phyloP scores from a whole-genome alignment of 768 basidiomycete species.

The Rhizopogon roseolus region DNA sequence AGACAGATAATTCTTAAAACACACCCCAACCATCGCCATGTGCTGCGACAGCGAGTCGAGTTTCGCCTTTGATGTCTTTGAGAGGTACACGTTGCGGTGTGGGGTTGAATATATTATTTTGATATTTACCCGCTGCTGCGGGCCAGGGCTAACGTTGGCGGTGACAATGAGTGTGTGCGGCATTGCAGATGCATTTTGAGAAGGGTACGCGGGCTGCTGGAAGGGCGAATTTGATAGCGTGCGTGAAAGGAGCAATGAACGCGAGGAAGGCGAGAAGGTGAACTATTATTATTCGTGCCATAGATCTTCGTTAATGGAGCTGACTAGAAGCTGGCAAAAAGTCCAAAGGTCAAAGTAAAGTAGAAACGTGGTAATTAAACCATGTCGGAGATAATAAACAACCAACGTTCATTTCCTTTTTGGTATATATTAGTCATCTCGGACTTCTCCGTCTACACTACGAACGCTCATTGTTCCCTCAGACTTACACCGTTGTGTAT shows the following conservation, averaged over 20 bases:
- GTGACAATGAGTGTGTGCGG: slow-evolving; percentile 91
- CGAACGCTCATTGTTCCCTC: too few relatives aligned
- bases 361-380: background rate
- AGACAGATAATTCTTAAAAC: slow-evolving; percentile 80
- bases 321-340: too few relatives aligned
- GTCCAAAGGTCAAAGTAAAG: too few relatives aligned
- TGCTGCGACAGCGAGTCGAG: slow-evolving; percentile 88
- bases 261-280: slow-evolving; percentile 24
- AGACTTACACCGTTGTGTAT: too few relatives aligned
- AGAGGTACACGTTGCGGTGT: slow-evolving; percentile 84
- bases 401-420: too few relatives aligned
- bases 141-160: slow-evolving; percentile 79
- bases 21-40: slow-evolving; percentile 95
- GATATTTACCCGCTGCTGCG: slow-evolving; percentile 82
- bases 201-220: slow-evolving; percentile 68
- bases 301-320: too few relatives aligned
- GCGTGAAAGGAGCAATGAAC: slow-evolving; percentile 20
- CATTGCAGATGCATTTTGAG: slow-evolving; percentile 93
- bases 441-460: too few relatives aligned
- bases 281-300: slow-evolving; percentile 1
- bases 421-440: too few relatives aligned
- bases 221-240: slow-evolving; percentile 84
- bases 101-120: slow-evolving; percentile 89
- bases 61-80: slow-evolving; percentile 90
- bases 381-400: too few relatives aligned